Conservation (phyloP, 352 stramenopile species). For the Chrysophaeum taylorii region DNA sequence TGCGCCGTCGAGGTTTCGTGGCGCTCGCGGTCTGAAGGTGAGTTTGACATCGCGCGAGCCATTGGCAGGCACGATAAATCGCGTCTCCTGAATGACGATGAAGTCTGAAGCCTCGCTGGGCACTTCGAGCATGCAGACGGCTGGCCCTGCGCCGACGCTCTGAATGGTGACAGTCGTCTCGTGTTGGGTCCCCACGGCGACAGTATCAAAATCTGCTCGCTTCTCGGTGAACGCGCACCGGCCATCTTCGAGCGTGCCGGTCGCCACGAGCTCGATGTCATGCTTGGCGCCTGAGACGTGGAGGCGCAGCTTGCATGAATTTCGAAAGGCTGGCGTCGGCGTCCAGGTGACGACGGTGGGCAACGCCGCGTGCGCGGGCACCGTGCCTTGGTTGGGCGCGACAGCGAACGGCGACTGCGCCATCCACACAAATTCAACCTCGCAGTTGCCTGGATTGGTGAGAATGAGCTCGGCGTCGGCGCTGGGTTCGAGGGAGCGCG, state of each 20-base stretch:
- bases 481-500: slow-evolving; percentile 33
- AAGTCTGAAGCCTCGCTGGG: slow-evolving; percentile 9
- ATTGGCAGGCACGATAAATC: slow-evolving; percentile 14
- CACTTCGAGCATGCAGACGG: slow-evolving; percentile 25
- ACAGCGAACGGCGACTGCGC: slow-evolving; percentile 35
- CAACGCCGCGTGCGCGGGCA: slow-evolving; percentile 31
- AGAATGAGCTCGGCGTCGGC: slow-evolving; percentile 56
- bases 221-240: slow-evolving; percentile 27
- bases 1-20: slow-evolving; percentile 15
- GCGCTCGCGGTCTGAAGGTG: slow-evolving; percentile 19
- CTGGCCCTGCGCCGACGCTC: slow-evolving; percentile 29
- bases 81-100: background rate
- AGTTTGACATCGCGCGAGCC: slow-evolving; percentile 21
- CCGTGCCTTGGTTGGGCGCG: slow-evolving; percentile 37
- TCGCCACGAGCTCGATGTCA: slow-evolving; percentile 28
- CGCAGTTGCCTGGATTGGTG: slow-evolving; percentile 75
- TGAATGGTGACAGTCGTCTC: slow-evolving; percentile 32
- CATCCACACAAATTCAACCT: slow-evolving; percentile 67
- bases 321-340: slow-evolving; percentile 28
- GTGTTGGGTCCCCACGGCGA: slow-evolving; percentile 53
- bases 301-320: slow-evolving; percentile 34
- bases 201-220: slow-evolving; percentile 58
- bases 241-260: slow-evolving; percentile 26
- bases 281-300: slow-evolving; percentile 35
- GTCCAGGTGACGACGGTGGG: slow-evolving; percentile 36